Evolutionary conservation across 768 basidiomycete genomes (phyloP), one percentile per base, ranked within the genome.

Genomic region (Macrocybe gigantea): DNA sequence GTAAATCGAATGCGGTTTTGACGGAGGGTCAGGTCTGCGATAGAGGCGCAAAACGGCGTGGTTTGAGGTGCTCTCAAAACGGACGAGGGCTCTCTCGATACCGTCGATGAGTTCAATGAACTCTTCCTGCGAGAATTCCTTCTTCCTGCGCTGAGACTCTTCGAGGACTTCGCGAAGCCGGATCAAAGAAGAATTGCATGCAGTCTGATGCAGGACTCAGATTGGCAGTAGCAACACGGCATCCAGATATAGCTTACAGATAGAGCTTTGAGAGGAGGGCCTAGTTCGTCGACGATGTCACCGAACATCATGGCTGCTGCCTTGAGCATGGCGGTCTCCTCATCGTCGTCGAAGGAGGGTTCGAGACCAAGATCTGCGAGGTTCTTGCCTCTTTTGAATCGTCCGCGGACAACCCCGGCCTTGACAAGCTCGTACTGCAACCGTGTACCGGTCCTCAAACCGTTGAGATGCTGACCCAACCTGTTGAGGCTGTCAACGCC

Each of bases 401-500:
- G 60, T 13, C 50, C 58, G 31, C 52, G 46, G 31, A 63, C 58
- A 37, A 62, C 57, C 12, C 72, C 70, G 1, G 87, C 86, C 54
- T 77, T 78, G 10, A 86, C 79, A 30, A 97, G 64, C 42, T 94
- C 89, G 51, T 85, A 82, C 60, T 97, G 93, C 33, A 98, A 64
- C 33, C 79, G 76, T 6, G 86, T 91, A 1, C 93, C 88, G 49
- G 88, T 83, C 41, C 95, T 69, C 49, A 98, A 69, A 22, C 95
- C 93, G 48, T 86, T 93, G 35, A 99, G 66, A 68, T 98, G 94
- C 60, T 99, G 95, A 1, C 91, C 96, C 5, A 99, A 78, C 12
- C 93, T 73, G 50, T 88, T 94, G 56, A 99, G 71, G 56, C 85
- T 85, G 50, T 83, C 83, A 8, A 97, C 86, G 0, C 89, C 88